Base-by-base conservation (phyloP, 768 basidiomycete genomes). In the Boletus barrowsii region DNA sequence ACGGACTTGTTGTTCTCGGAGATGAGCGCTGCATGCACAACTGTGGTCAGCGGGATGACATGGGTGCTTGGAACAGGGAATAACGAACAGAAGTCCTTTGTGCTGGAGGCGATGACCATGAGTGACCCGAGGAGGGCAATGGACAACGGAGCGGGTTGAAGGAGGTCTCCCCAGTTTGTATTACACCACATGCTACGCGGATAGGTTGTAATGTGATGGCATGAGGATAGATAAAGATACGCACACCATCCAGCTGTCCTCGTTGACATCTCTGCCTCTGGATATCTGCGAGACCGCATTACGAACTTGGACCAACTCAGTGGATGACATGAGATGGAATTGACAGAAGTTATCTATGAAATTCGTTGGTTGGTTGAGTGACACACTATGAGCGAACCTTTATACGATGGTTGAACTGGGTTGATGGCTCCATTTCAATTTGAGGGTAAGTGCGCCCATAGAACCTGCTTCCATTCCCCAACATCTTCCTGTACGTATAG, bases 221-320 rank as follows among this genome's bases (percentile, higher is more conserved):
- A 40, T 3, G 14, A 30, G 2, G 5, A 6, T 24, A n/a, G 26
- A 41, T 11, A 5, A 30, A 18, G 47, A 30, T 40, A 51, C 61
- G 42, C 26, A 62, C 61, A 59, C 51, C 61, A 62, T 62, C 61
- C 61, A 62, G 42, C 49, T 49, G 18, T 62, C 61, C 41, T 62
- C 57, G 29, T 62, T 62, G 5, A 62, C 54, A 44, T 62, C 61
- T 30, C 43, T 62, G 10, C 61, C 61, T 53, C 22, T 59, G 39
- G 61, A 62, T 53, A 62, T 48, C 46, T 55, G 61, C 13, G 61
- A 53, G 54, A 62, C 24, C 10, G 61, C 61, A 24, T 59, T 42
- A 51, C 57, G 61, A 14, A 62, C 57, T 46, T 56, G 42, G 8
- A 51, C 43, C 35, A 62, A 41, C 13, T 62, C 56, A 0, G 29